Conservation (phyloP, 1,139 yeast species). For the Scheffersomyces insectosa region DNA sequence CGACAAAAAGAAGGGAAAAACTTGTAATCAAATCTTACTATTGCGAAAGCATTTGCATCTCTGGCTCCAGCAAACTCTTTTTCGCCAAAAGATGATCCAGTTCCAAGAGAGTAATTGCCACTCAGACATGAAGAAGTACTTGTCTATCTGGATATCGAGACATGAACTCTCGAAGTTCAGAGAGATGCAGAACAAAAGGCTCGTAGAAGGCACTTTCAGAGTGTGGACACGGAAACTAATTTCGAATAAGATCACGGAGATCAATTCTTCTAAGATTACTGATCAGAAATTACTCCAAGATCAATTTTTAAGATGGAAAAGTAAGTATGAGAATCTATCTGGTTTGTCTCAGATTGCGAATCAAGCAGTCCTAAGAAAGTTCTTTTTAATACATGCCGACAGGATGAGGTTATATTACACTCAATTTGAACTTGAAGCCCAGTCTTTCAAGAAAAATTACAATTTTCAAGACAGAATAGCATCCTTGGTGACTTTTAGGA, state of each 20-base stretch:
- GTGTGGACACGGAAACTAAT: background rate
- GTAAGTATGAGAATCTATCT: background rate
- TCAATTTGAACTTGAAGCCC: background rate
- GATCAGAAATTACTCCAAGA: background rate
- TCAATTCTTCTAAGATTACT: constrained; percentile 1
- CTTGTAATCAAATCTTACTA: too few species aligned
- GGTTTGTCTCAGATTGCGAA: constrained; percentile 15
- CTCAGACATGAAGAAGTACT: too few species aligned
- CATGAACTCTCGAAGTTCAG: too few species aligned
- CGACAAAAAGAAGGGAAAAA: too few species aligned
- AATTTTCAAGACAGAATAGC: background rate
- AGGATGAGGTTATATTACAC: too few species aligned
- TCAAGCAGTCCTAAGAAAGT: constrained; percentile 20
- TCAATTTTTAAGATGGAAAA: constrained; percentile 3
- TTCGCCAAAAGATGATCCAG: too few species aligned
- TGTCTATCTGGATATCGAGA: too few species aligned
- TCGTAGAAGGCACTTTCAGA: too few species aligned
- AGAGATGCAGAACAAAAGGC: too few species aligned
- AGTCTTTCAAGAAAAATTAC: background rate
- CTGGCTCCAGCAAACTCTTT: too few species aligned
- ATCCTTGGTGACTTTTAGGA: background rate
- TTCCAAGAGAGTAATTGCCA: too few species aligned
- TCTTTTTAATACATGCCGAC: constrained; percentile 4
- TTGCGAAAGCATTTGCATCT: too few species aligned
- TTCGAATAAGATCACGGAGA: constrained; percentile 2